phyloP scores from a whole-genome alignment of 2,329 filamentous ascomycete species.

The Ophiosphaerella korrae region DNA sequence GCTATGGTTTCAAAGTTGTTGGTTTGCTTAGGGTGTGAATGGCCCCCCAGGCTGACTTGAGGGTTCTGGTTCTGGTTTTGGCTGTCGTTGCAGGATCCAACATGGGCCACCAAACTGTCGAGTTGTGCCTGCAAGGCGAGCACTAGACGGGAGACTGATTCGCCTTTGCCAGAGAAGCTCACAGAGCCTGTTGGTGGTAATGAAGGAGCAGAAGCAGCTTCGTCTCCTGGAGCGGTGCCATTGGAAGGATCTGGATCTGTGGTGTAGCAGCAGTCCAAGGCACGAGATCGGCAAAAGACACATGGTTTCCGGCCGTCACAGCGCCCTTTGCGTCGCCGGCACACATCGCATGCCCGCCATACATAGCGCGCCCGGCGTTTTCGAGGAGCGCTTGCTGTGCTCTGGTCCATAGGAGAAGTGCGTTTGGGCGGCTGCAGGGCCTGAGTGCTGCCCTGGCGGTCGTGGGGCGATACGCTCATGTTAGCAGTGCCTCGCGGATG shows the following conservation, averaged over 20 bases:
- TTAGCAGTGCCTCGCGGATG: no score
- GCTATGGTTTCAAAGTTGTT: background rate
- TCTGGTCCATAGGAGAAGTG: background rate
- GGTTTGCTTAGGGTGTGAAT: background rate
- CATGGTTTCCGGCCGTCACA: constrained; percentile 1
- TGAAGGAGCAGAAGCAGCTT: background rate
- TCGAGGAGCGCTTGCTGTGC: background rate
- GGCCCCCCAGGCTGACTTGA: no score
- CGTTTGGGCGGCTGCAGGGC: background rate
- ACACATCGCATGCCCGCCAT: background rate
- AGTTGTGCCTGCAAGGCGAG: background rate
- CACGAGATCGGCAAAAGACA: background rate
- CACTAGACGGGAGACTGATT: background rate
- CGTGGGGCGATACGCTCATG: no score
- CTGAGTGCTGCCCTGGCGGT: no score
- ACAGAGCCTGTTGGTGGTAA: background rate
- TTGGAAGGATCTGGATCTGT: background rate
- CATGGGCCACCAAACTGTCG: background rate
- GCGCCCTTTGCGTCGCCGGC: background rate
- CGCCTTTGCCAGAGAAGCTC: background rate
- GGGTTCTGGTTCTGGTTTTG: background rate
- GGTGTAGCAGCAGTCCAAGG: background rate
- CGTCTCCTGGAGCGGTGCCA: background rate
- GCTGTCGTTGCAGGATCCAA: background rate
- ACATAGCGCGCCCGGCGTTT: background rate